Evolutionary conservation across 805 yeast species (phyloP).

Genomic region (Candida nitratophila): DNA sequence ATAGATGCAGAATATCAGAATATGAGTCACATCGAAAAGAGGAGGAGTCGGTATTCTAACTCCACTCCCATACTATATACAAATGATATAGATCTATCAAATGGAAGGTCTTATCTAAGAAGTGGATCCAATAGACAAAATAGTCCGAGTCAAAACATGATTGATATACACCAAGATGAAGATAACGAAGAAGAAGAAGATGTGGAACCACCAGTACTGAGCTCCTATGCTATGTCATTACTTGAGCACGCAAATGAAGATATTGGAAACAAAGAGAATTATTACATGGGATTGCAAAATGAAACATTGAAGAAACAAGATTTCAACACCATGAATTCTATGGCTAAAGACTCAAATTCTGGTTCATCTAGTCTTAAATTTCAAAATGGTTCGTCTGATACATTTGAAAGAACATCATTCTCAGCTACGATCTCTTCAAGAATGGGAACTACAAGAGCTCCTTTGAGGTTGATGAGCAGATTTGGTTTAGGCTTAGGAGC

Average conservation of each 20-base stretch:
- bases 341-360: background rate
- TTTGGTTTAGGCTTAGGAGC: slow-evolving; percentile 36
- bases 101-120: background rate
- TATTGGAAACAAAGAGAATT: background rate
- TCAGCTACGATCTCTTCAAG: background rate
- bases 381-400: background rate
- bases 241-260: slow-evolving; percentile 27
- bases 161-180: no score
- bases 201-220: slow-evolving; percentile 44
- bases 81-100: no score
- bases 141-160: no score
- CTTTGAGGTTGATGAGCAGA: slow-evolving; percentile 20
- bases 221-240: slow-evolving; percentile 45
- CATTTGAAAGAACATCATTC: background rate
- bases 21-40: background rate
- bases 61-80: no score
- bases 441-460: slow-evolving; percentile 1
- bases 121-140: background rate
- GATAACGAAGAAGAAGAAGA: slow-evolving; percentile 31
- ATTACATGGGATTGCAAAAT: no score
- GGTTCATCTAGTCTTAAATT: background rate
- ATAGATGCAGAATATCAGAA: no score
- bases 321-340: background rate
- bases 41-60: background rate
- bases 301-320: background rate